Evolutionary conservation across 2,329 filamentous ascomycete genomes (phyloP).

Genomic region (Pyricularia grisea): DNA sequence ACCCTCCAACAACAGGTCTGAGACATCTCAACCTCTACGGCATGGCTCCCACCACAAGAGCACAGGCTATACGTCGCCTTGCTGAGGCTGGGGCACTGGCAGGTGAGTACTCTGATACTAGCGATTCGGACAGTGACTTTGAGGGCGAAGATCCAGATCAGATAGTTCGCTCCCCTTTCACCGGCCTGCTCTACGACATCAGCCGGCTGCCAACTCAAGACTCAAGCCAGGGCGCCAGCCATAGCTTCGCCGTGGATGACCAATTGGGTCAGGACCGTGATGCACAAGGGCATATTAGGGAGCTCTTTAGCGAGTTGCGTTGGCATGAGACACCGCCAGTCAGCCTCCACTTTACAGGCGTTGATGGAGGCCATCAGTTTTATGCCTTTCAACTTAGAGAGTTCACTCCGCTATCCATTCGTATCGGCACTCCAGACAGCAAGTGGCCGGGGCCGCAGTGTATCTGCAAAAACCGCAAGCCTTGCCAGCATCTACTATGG

Average conservation of each 20-base stretch:
- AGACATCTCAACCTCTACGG: slow-evolving; percentile 30
- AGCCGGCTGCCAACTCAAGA: not conserved
- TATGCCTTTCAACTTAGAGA: no score
- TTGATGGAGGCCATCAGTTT: slow-evolving; percentile 6
- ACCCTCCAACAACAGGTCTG: slow-evolving; percentile 23
- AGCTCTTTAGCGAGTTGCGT: slow-evolving; percentile 25
- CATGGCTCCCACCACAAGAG: slow-evolving; percentile 26
- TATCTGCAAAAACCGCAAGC: slow-evolving; percentile 30
- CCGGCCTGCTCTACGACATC: slow-evolving; percentile 22
- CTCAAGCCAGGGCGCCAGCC: no score
- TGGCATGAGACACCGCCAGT: slow-evolving; percentile 35
- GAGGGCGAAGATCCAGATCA: slow-evolving; percentile 19
- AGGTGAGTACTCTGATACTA: slow-evolving; percentile 10
- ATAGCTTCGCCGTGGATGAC: not conserved
- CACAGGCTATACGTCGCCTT: slow-evolving; percentile 18
- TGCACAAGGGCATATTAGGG: slow-evolving; percentile 21
- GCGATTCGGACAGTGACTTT: slow-evolving; percentile 15
- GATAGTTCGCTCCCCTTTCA: slow-evolving; percentile 21
- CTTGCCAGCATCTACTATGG: slow-evolving; percentile 45
- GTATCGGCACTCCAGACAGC: slow-evolving; percentile 32
- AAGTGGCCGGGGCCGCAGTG: slow-evolving; percentile 32
- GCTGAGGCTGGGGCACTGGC: slow-evolving; percentile 11
- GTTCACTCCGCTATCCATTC: slow-evolving; percentile 24
- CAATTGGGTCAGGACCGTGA: not conserved
- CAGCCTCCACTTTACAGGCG: slow-evolving; percentile 37